phyloP scores from a whole-genome alignment of 305 asterid species.

The Solanum hybrid region DNA sequence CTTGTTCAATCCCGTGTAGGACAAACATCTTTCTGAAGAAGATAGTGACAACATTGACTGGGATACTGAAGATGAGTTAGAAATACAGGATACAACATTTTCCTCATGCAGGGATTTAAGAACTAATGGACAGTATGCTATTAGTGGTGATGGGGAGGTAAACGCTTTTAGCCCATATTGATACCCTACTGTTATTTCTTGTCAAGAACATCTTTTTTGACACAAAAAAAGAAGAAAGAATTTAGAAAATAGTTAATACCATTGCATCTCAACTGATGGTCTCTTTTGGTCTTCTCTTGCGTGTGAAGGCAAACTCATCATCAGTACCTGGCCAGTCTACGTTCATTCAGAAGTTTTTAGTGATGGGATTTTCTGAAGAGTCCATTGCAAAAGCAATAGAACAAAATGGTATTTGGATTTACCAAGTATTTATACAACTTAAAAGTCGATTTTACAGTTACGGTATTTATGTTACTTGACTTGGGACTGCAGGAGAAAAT shows the following conservation, averaged over 20 bases:
- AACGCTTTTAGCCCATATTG: not conserved
- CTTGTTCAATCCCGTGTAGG: conserved; percentile 21
- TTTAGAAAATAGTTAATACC: not conserved
- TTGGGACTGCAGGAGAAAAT: conserved; percentile 43
- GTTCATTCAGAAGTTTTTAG: conserved; percentile 43
- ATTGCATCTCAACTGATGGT: conserved; percentile 1
- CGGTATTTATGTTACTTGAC: conserved; percentile 8
- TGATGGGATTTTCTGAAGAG: conserved; percentile 75
- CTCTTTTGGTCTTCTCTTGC: conserved; percentile 4
- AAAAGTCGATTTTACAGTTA: not conserved
- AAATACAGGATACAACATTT: conserved; percentile 19
- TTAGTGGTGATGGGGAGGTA: conserved; percentile 4
- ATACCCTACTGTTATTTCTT: not conserved
- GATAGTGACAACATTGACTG: conserved; percentile 52
- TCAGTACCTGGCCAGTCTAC: conserved; percentile 22
- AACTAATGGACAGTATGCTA: not conserved
- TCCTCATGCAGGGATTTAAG: not conserved
- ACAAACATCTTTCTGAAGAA: conserved; percentile 31
- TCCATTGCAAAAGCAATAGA: conserved; percentile 64
- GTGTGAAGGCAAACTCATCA: conserved; percentile 65
- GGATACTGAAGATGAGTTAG: conserved; percentile 77
- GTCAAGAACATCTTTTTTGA: not conserved
- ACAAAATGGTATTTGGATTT: conserved; percentile 54
- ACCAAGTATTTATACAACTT: not conserved
- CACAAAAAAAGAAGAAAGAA: not conserved